phyloP scores from a whole-genome alignment of 306 rosid genomes.

The Dryas alaskensis region DNA sequence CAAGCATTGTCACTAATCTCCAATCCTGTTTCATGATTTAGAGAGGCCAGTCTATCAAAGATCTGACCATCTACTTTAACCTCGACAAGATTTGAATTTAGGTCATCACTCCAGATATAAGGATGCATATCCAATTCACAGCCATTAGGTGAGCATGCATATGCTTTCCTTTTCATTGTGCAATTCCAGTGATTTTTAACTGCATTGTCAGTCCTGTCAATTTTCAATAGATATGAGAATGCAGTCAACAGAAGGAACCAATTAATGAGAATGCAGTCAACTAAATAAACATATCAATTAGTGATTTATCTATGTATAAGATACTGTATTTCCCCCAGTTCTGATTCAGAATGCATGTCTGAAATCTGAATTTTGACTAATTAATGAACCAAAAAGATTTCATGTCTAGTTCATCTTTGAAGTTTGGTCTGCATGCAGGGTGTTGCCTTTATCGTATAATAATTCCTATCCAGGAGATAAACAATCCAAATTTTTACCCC shows the following conservation, averaged over 20 bases:
- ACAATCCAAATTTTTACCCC: neutral
- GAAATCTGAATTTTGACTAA: neutral
- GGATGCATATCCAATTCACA: conserved; percentile 12
- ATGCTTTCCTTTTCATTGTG: conserved; percentile 49
- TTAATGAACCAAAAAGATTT: neutral
- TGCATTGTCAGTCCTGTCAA: conserved; percentile 59
- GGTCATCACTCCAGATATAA: conserved; percentile 2
- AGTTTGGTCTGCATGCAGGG: neutral
- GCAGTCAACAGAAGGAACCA: conserved; percentile 3
- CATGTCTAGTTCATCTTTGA: too few species aligned
- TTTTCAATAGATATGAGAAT: conserved; percentile 1
- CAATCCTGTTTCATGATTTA: conserved; percentile 19
- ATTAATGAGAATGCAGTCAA: neutral
- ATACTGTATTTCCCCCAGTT: neutral
- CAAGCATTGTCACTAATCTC: conserved; percentile 21
- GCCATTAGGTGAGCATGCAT: conserved; percentile 29
- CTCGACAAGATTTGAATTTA: conserved; percentile 3
- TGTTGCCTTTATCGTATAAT: neutral
- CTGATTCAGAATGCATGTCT: neutral
- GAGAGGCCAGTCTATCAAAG: conserved; percentile 28
- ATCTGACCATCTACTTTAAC: conserved; percentile 23
- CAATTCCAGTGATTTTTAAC: conserved; percentile 67
- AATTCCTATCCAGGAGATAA: neutral
- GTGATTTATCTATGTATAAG: neutral
- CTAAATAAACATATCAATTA: too few species aligned